Conservation (phyloP, 345 rosid genomes). For the Populus nigra region DNA sequence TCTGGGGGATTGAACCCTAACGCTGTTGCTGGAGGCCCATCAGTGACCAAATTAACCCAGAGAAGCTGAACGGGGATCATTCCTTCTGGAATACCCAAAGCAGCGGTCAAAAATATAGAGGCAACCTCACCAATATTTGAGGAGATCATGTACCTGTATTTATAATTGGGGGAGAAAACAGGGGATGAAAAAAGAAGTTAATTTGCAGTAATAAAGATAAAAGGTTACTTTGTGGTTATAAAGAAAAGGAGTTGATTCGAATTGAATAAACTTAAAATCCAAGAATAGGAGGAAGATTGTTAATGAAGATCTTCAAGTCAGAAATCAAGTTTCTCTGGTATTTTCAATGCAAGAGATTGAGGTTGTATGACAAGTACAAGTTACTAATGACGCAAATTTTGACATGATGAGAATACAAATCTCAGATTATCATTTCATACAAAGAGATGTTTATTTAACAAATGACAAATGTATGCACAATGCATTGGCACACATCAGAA, state of each 20-base stretch:
- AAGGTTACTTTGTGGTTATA: neutral
- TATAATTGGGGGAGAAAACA: neutral
- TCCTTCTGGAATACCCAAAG: slow-evolving; percentile 98
- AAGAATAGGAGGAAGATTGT: neutral
- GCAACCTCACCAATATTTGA: slow-evolving; percentile 99
- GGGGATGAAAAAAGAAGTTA: too few relatives aligned
- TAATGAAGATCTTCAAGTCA: neutral
- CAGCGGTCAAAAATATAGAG: slow-evolving; percentile 90
- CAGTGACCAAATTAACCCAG: slow-evolving; percentile 98
- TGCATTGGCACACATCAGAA: neutral
- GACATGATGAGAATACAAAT: neutral
- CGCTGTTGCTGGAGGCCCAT: slow-evolving; percentile 99
- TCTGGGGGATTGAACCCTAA: slow-evolving; percentile 97
- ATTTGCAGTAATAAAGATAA: too few relatives aligned
- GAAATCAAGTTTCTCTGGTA: neutral
- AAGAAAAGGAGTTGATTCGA: neutral
- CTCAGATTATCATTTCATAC: neutral
- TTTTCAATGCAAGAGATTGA: neutral
- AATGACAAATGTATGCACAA: neutral
- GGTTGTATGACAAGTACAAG: neutral
- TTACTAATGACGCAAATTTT: neutral
- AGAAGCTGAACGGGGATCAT: slow-evolving; percentile 99
- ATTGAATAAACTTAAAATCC: neutral
- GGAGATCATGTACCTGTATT: slow-evolving; percentile 92
- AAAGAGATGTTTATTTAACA: neutral